phyloP scores from a whole-genome alignment of 2,329 filamentous ascomycete genomes.

The Fusarium penzigii region DNA sequence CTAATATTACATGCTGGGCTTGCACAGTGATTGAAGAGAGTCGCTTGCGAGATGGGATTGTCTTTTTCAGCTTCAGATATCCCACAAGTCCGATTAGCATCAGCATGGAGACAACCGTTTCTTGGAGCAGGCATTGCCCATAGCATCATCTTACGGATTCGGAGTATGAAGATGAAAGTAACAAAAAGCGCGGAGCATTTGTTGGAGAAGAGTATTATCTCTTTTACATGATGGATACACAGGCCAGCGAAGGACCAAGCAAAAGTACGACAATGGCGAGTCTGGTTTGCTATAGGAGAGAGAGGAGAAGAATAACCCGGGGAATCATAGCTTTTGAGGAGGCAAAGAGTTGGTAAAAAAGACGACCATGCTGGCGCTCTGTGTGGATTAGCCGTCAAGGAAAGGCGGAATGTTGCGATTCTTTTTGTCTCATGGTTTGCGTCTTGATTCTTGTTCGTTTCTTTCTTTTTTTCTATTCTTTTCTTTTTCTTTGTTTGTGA shows the following conservation, averaged over 20 bases:
- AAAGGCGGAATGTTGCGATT: constrained; percentile 26
- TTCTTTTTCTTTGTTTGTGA: constrained; percentile 26
- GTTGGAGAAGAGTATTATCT: constrained; percentile 22
- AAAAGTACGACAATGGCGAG: neutral
- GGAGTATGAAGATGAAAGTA: constrained; percentile 32
- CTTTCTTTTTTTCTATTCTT: constrained; percentile 27
- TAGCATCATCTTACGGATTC: constrained; percentile 36
- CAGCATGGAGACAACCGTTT: constrained; percentile 11
- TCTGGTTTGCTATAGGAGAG: neutral
- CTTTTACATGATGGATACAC: constrained; percentile 16
- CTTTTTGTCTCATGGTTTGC: constrained; percentile 33
- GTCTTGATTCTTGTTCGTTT: constrained; percentile 26
- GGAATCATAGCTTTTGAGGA: constrained; percentile 10
- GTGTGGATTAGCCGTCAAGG: constrained; percentile 23
- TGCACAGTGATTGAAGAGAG: constrained; percentile 20
- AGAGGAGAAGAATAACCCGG: constrained; percentile 5
- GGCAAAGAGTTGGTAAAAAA: constrained; percentile 7
- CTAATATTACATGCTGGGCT: constrained; percentile 52
- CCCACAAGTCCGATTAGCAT: constrained; percentile 17
- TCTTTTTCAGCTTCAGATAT: constrained; percentile 24
- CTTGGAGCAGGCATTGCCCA: constrained; percentile 31
- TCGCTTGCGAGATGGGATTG: constrained; percentile 23
- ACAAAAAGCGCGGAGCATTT: constrained; percentile 25
- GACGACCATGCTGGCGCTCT: constrained; percentile 10
- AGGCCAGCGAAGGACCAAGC: constrained; percentile 14